Conservation (phyloP, 2,329 filamentous ascomycete genomes). For the Venturia effusa region DNA sequence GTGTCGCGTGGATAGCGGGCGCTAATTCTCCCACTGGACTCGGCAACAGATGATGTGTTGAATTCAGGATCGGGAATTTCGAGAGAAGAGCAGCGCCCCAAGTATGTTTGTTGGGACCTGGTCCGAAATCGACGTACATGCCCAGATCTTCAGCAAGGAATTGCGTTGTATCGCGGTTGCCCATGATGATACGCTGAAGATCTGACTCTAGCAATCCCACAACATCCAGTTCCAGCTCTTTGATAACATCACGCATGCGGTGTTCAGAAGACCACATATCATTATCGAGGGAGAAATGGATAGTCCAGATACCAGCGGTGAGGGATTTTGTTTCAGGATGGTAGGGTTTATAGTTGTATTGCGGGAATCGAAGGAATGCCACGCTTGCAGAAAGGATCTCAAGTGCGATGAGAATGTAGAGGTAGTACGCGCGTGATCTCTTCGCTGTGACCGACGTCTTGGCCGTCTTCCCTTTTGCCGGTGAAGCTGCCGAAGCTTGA, state of each 20-base stretch:
- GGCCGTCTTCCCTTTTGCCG: constrained; percentile 32
- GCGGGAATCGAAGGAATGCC: constrained; percentile 84
- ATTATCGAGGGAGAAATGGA: constrained; percentile 95
- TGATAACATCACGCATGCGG: constrained; percentile 82
- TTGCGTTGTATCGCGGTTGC: constrained; percentile 92
- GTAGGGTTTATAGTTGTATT: constrained; percentile 83
- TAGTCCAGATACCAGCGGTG: constrained; percentile 96
- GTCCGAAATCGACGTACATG: constrained; percentile 97
- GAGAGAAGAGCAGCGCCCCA: constrained; percentile 90
- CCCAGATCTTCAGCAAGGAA: constrained; percentile 91
- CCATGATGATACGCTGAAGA: constrained; percentile 97
- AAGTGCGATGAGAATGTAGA: constrained; percentile 61
- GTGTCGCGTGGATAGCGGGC: constrained; percentile 90
- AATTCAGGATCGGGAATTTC: constrained; percentile 96
- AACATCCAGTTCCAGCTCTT: constrained; percentile 94
- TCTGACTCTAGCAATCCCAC: constrained; percentile 91
- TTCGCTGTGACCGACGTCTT: constrained; percentile 36
- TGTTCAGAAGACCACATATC: constrained; percentile 98
- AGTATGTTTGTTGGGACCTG: constrained; percentile 96
- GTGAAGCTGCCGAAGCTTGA: constrained; percentile 29
- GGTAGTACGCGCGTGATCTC: constrained; percentile 53
- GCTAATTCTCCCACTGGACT: constrained; percentile 91
- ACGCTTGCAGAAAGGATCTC: constrained; percentile 71
- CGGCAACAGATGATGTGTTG: constrained; percentile 87
- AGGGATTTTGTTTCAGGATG: constrained; percentile 78